phyloP scores from a whole-genome alignment of 768 basidiomycete species.

The Suillus variegatus region DNA sequence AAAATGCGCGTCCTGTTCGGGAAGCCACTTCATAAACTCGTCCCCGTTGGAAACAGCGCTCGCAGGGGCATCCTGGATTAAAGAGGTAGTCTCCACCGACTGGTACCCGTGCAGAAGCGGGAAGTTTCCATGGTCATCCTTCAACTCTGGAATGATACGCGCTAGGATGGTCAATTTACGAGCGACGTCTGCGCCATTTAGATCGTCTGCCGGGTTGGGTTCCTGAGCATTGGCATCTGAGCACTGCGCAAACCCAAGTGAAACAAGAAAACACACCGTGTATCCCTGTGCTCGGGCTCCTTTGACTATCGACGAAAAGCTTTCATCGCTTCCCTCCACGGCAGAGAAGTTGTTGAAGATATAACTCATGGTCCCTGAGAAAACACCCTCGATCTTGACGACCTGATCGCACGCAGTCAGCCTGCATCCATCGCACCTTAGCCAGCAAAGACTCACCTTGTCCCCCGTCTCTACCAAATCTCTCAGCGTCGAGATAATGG shows the following conservation, averaged over 20 bases:
- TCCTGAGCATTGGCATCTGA: constrained; percentile 53
- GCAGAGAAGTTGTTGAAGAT: constrained; percentile 97
- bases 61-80: constrained; percentile 78
- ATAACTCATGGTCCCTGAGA: constrained; percentile 97
- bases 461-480: constrained; percentile 93
- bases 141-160: constrained; percentile 60
- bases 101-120: constrained; percentile 74
- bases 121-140: neutral
- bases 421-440: constrained; percentile 5
- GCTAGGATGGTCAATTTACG: constrained; percentile 96
- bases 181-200: constrained; percentile 96
- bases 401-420: constrained; percentile 43
- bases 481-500: constrained; percentile 88
- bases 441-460: constrained; percentile 51
- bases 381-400: constrained; percentile 93
- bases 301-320: constrained; percentile 88
- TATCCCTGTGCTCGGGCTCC: constrained; percentile 91
- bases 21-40: constrained; percentile 78
- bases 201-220: constrained; percentile 95
- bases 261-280: constrained; percentile 57
- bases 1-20: constrained; percentile 82
- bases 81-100: constrained; percentile 79
- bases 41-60: constrained; percentile 65
- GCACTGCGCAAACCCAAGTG: neutral
- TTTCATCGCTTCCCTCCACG: constrained; percentile 62